These are phyloP conservation scores for Phytophthora ohioensis DNA, from an alignment of 352 stramenopile genomes.

Conservation along the genomic window DNA sequence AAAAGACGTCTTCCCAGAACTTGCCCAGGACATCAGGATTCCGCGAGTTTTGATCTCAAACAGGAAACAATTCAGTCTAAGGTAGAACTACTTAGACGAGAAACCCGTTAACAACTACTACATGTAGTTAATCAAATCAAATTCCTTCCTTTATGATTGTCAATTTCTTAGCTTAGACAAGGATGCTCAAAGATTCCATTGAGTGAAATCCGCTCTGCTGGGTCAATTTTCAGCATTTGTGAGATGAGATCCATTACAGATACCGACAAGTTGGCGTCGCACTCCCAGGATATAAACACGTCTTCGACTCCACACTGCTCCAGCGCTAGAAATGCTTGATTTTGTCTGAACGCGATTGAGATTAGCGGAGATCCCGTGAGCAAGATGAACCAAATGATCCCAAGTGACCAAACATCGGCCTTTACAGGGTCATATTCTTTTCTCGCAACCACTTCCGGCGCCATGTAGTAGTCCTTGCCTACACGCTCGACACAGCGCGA, in stretches of 20 bases:
- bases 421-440: slow-evolving; percentile 91
- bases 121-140: no score
- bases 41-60: no score
- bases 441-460: slow-evolving; percentile 88
- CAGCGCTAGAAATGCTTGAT: slow-evolving; percentile 45
- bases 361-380: slow-evolving; percentile 83
- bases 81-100: no score
- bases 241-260: slow-evolving; percentile 32
- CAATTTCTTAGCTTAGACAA: no score
- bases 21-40: no score
- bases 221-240: slow-evolving; percentile 37
- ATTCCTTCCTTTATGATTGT: no score
- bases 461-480: slow-evolving; percentile 96
- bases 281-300: slow-evolving; percentile 44
- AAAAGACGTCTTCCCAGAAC: no score
- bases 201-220: slow-evolving; percentile 16
- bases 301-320: slow-evolving; percentile 28
- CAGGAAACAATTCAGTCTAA: no score
- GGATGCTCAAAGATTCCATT: slow-evolving; percentile 8
- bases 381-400: slow-evolving; percentile 94
- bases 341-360: slow-evolving; percentile 36
- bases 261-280: slow-evolving; percentile 19
- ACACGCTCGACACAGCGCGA: slow-evolving; percentile 58
- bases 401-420: slow-evolving; percentile 94
- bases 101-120: no score